Base-by-base conservation (phyloP, 2,329 filamentous ascomycete genomes). In the Exophiala sp. region DNA sequence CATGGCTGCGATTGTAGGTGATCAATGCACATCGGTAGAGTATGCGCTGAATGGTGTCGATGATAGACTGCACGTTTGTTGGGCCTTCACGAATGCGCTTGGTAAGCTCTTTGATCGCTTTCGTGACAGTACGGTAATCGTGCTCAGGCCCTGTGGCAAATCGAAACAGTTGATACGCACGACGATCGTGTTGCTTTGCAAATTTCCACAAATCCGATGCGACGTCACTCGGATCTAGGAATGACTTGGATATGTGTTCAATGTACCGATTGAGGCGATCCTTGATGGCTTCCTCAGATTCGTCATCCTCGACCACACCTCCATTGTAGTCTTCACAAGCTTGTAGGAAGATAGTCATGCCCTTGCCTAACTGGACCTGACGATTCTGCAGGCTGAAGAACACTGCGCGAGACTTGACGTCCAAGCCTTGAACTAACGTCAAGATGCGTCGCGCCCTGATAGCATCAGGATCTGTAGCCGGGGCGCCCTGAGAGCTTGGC, bases 1-100 rank as follows among this genome's bases (percentile, higher is more conserved):
- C 85, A 68, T 99, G 91, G 68, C 92, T 97, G 66, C 89, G 86
- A 73, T 96, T 99, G 75, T 95, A 96, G 61, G 96, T 82, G 59
- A 99, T 79, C 54, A 89, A 85, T 33, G 89, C 87, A 50, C 86
- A 86, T 40, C 90, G 85, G 68, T 95, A 96, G 3, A 97, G 75
- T 12, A 99, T 77, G 4, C 91, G 88, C 5, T 86, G 82, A 21
- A 99, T 69, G 0, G 90, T 95, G 34, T 95, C 89, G 3, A 95
- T 74, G 43, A 94, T 78, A 10, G 57, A 50, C 14, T 55, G 55
- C 16, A 53, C 47, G 24, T 77, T 75, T n/a, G 71, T 65, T n/a
- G 75, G 69, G 18, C 82, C 82, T 50, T 82, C 80, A 62, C 91
- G 87, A 34, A 95, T 79, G 54, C 91, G 85, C 72, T 91, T 94